Percentiles rank a stretch among this genome's conserved stretches.
Evolutionary conservation across 352 stramenopile species (phyloP).

Genomic region (Globisporangium barbulae): DNA sequence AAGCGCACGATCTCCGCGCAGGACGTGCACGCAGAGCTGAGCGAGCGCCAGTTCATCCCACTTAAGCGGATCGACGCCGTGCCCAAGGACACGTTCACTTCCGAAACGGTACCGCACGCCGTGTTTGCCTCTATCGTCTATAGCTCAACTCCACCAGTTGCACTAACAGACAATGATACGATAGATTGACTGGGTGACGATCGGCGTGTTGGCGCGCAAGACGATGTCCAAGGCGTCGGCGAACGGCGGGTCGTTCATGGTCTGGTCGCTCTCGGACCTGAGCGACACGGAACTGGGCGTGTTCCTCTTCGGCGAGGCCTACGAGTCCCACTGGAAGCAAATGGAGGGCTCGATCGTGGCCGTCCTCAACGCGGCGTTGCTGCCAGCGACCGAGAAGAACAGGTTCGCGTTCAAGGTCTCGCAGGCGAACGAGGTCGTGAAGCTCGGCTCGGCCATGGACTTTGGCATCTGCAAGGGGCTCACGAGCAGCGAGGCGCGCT

Average conservation of each 20-base stretch:
- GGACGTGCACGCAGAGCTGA: constrained; percentile 58
- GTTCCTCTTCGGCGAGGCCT: constrained; percentile 76
- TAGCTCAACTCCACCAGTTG: not conserved
- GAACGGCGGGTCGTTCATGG: constrained; percentile 74
- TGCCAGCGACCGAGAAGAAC: constrained; percentile 68
- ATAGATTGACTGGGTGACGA: constrained; percentile 78
- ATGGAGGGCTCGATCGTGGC: constrained; percentile 61
- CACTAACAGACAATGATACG: not conserved
- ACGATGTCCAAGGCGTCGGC: constrained; percentile 61
- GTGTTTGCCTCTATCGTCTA: not conserved
- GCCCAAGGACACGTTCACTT: constrained; percentile 47
- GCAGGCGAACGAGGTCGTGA: constrained; percentile 54
- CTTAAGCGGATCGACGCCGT: constrained; percentile 56
- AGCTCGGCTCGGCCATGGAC: constrained; percentile 57
- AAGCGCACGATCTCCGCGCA: constrained; percentile 44
- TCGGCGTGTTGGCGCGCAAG: constrained; percentile 71
- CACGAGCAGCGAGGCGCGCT: constrained; percentile 53
- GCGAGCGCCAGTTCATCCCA: constrained; percentile 62
- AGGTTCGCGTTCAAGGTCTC: constrained; percentile 77
- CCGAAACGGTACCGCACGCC: constrained; percentile 35
- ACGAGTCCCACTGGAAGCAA: constrained; percentile 64
- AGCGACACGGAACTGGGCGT: constrained; percentile 61
- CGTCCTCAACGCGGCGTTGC: constrained; percentile 61
- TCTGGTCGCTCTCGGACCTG: constrained; percentile 76
- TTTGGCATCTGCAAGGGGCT: constrained; percentile 81